Percentiles rank a stretch among this genome's conserved stretches.
These are phyloP conservation scores for Mycena albidolilacea DNA, from an alignment of 768 basidiomycete genomes.

Conservation along the genomic window DNA sequence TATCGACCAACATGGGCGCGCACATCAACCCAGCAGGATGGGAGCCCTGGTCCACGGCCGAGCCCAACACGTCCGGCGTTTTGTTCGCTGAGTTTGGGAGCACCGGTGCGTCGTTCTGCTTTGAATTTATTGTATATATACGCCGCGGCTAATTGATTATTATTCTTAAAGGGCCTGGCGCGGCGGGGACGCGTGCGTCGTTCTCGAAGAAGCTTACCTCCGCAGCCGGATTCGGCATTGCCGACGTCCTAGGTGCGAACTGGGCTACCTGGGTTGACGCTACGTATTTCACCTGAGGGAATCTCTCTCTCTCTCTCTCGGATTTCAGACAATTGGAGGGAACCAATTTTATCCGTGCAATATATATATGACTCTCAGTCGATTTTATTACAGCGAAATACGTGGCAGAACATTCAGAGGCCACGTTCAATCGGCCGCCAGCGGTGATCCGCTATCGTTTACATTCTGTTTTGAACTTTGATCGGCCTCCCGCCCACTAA, in stretches of 20 bases:
- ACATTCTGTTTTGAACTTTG: no score
- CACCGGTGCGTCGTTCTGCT: conserved; percentile 36
- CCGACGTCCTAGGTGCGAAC: conserved; percentile 41
- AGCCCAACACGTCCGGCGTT: conserved; percentile 44
- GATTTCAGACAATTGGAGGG: no score
- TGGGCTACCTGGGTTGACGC: conserved; percentile 43
- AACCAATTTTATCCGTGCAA: no score
- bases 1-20: conserved; percentile 40
- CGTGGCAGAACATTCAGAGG: no score
- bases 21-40: conserved; percentile 46
- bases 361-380: no score
- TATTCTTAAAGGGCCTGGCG: conserved; percentile 38
- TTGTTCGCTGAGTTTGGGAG: conserved; percentile 43
- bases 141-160: neutral
- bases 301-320: neutral
- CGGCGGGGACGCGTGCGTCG: conserved; percentile 41
- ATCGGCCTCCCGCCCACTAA: no score
- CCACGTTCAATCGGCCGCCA: no score
- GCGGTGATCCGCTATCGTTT: no score
- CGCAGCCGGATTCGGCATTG: conserved; percentile 38
- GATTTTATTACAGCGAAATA: no score
- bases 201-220: conserved; percentile 43
- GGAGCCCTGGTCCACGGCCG: conserved; percentile 42
- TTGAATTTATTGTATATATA: conserved; percentile 6
- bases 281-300: conserved; percentile 6